These are phyloP conservation scores for Neonectria sp. DNA, from an alignment of 2,329 filamentous ascomycete species.

Conservation along the genomic window DNA sequence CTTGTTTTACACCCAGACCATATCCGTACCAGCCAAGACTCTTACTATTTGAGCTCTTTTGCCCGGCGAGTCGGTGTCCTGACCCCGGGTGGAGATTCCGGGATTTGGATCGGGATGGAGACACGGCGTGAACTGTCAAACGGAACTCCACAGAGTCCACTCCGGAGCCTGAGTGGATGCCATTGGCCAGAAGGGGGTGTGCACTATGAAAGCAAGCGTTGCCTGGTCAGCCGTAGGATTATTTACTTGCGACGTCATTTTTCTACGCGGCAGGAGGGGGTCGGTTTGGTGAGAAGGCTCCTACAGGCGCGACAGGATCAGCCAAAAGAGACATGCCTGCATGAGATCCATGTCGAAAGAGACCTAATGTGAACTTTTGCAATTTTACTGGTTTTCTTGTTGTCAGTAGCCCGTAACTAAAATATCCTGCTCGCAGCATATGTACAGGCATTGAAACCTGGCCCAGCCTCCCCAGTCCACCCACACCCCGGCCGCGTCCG, in stretches of 20 bases:
- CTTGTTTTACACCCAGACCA: background rate
- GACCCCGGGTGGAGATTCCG: background rate
- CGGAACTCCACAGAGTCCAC: conserved; percentile 20
- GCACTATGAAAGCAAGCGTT: conserved; percentile 36
- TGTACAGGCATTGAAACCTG: conserved; percentile 18
- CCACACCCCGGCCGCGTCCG: conserved; percentile 41
- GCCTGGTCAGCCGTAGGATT: conserved; percentile 40
- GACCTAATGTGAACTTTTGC: background rate
- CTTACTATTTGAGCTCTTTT: background rate
- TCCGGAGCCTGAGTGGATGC: conserved; percentile 5
- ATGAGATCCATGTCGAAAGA: background rate
- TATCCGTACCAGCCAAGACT: background rate
- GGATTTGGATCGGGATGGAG: conserved; percentile 11
- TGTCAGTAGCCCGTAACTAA: background rate
- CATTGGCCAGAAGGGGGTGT: conserved; percentile 35
- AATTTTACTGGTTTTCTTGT: background rate
- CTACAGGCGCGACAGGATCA: background rate
- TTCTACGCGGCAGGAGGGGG: background rate
- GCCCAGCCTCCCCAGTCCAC: conserved; percentile 40
- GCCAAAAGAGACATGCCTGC: background rate
- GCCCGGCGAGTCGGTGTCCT: background rate
- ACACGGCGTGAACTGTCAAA: conserved; percentile 5
- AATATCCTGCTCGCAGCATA: conserved; percentile 8
- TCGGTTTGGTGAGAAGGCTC: background rate
- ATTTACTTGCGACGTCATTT: conserved; percentile 55